A percentile compares a stretch with the other conserved stretches of the same genome.
These are phyloP conservation scores for Typha latifolia DNA, from an alignment of 176 grass and related monocot genomes.

Conservation along the genomic window DNA sequence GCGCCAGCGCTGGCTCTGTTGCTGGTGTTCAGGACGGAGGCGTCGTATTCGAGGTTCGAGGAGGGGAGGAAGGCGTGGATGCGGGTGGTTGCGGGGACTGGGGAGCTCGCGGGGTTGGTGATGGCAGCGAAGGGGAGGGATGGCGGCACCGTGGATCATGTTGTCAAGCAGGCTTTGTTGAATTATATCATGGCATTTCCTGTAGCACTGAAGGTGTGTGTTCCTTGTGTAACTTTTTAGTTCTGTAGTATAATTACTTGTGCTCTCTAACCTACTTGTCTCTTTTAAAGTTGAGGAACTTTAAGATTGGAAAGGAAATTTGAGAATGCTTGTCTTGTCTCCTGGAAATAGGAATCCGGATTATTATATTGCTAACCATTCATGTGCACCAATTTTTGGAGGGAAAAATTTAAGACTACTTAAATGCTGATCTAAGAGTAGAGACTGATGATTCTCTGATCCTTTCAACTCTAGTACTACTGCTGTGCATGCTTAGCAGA, in stretches of 20 bases:
- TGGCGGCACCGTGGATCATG: not conserved
- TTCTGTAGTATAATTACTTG: slow-evolving; percentile 1
- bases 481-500: too few species aligned
- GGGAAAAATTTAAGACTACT: too few species aligned
- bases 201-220: slow-evolving; percentile 67
- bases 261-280: too few species aligned
- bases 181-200: slow-evolving; percentile 91
- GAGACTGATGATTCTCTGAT: too few species aligned
- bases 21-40: slow-evolving; percentile 94
- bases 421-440: too few species aligned
- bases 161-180: slow-evolving; percentile 30
- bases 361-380: too few species aligned
- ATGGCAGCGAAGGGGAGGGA: slow-evolving; percentile 12
- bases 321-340: too few species aligned
- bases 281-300: too few species aligned
- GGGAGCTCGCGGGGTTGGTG: slow-evolving; percentile 60
- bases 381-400: too few species aligned
- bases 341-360: too few species aligned
- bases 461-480: too few species aligned
- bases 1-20: slow-evolving; percentile 81
- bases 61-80: slow-evolving; percentile 83
- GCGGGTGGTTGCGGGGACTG: slow-evolving; percentile 49
- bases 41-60: slow-evolving; percentile 73
- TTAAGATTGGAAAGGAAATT: too few species aligned
- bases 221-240: not conserved